Conservation (phyloP, 208 protist genomes). For the Herpetomonas samuelpessoai region DNA sequence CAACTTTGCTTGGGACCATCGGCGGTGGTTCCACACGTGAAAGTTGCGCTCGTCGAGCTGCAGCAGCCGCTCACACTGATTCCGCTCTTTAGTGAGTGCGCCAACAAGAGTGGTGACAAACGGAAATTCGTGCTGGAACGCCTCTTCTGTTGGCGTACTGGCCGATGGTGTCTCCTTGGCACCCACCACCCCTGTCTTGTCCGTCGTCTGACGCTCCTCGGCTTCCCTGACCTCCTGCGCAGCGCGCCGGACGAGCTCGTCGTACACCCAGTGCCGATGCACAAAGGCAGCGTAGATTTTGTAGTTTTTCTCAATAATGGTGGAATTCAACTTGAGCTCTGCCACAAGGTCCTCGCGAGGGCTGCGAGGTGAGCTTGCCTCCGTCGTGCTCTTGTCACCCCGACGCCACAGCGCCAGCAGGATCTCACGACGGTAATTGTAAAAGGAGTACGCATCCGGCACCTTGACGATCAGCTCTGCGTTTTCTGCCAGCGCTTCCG, state of each 20-base stretch:
- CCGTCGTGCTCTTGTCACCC: not conserved
- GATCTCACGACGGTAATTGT: constrained; percentile 67
- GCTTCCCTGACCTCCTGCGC: constrained; percentile 15
- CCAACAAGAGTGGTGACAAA: constrained; percentile 14
- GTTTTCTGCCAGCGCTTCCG: constrained; percentile 29
- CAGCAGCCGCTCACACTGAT: constrained; percentile 70
- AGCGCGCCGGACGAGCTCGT: constrained; percentile 35
- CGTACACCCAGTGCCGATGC: constrained; percentile 80
- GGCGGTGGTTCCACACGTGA: constrained; percentile 87
- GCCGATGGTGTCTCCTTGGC: not conserved
- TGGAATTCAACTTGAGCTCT: constrained; percentile 67
- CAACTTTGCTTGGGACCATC: constrained; percentile 45
- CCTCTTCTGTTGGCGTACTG: not conserved
- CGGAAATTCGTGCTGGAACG: not conserved
- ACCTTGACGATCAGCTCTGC: constrained; percentile 48
- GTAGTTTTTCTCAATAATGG: constrained; percentile 63
- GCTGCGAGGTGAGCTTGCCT: not conserved
- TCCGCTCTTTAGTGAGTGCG: constrained; percentile 54
- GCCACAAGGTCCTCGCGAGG: constrained; percentile 26
- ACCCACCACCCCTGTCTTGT: not conserved
- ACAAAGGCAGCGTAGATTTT: constrained; percentile 89
- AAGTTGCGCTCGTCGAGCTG: constrained; percentile 89
- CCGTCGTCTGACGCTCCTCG: not conserved
- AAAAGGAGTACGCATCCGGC: constrained; percentile 82
- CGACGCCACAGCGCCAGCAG: constrained; percentile 22